Percentiles rank a stretch among this genome's conserved stretches.
These are phyloP conservation scores for Lentinula sp. DNA, from an alignment of 768 basidiomycete species.

Conservation along the genomic window DNA sequence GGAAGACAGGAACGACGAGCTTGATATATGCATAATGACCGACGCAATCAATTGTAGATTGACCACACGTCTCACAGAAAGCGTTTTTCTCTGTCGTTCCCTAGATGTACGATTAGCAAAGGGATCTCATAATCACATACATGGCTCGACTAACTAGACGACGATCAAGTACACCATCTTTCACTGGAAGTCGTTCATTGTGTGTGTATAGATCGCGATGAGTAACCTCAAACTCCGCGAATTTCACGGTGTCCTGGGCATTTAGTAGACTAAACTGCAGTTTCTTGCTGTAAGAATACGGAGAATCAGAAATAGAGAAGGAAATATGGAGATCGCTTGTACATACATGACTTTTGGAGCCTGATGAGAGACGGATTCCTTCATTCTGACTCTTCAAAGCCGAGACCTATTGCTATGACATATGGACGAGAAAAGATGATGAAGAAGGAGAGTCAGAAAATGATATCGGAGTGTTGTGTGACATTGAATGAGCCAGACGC, in stretches of 20 bases:
- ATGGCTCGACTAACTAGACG: conserved; percentile 57
- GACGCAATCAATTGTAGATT: conserved; percentile 88
- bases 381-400: conserved; percentile 41
- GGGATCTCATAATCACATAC: not conserved
- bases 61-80: conserved; percentile 93
- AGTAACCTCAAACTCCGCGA: conserved; percentile 95
- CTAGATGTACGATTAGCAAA: conserved; percentile 30
- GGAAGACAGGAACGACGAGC: conserved; percentile 92
- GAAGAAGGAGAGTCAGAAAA: not conserved
- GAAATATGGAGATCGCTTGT: not conserved
- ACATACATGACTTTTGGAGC: conserved; percentile 80
- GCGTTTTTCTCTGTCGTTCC: conserved; percentile 92
- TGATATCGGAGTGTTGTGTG: not conserved
- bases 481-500: not conserved
- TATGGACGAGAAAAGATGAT: not conserved
- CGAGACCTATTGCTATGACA: not conserved
- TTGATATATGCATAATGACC: conserved; percentile 99
- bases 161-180: conserved; percentile 88
- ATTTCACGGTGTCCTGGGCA: conserved; percentile 91
- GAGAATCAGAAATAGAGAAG: conserved; percentile 7
- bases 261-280: conserved; percentile 93
- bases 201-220: conserved; percentile 88
- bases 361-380: conserved; percentile 75
- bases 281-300: conserved; percentile 62
- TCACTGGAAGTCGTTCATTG: conserved; percentile 77